Base-by-base conservation (phyloP, 2,329 filamentous ascomycete species). In the Sporothrix pseudoabietina region DNA sequence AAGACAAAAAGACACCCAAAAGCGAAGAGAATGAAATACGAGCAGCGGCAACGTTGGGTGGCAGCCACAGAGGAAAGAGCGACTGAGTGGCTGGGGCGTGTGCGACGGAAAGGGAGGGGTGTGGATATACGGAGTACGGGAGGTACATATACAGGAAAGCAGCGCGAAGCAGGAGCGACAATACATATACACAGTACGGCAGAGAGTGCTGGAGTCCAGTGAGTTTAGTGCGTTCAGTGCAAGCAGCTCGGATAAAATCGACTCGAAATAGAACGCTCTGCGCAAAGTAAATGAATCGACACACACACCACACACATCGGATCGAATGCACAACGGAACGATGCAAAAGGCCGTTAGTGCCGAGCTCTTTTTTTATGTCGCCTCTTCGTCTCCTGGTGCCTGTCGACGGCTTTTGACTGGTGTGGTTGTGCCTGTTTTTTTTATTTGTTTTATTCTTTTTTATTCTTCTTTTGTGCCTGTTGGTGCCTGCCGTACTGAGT, bases 61-160 rank as follows among this genome's bases (percentile, higher is more conserved):
- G 59, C 59, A 26, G 59, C 35, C 57, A 30, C 10, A 8, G 26
- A 65, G n/a, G n/a, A 22, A 65, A 65, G 22, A 26, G 61, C 39
- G 57, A 65, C 41, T 14, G 61, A n/a, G 61, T 47, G 61, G 61
- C 61, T 30, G 61, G 61, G 61, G 61, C 61, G 61, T 66, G 61
- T 66, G 61, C 61, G 61, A 66, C 39, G 39, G 19, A 47, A 66
- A 41, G 39, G 39, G 59, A 26, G 35, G 61, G 39, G 61, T 66
- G 61, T 66, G 61, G 39, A 10, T 41, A 47, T 41, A 66, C 39
- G 22, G 39, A 30, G 32, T 47, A 66, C 22, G 61, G 39, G 61
- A 47, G 61, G 4, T n/a, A n/a, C n/a, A n/a, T n/a, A 30, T 47
- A 39, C 39, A 65, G 61, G 35, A 65, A 47, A 26, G 61, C 61